These are phyloP conservation scores for Atalantia buxifolia DNA, from an alignment of 345 rosid genomes.

Conservation along the genomic window DNA sequence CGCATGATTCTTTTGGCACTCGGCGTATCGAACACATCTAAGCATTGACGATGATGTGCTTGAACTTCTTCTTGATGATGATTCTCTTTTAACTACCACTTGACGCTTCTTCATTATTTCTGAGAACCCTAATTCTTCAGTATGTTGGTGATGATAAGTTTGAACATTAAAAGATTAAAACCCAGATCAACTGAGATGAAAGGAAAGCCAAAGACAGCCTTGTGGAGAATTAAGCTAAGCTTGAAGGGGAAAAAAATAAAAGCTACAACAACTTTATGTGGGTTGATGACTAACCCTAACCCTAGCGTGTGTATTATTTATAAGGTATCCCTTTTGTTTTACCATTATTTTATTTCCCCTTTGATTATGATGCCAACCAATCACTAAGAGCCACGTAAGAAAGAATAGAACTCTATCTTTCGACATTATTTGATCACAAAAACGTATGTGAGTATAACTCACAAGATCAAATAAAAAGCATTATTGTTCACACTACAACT, in stretches of 20 bases:
- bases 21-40: slow-evolving; percentile 41
- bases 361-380: slow-evolving; percentile 31
- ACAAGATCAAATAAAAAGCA: neutral
- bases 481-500: neutral
- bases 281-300: slow-evolving; percentile 55
- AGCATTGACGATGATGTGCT: slow-evolving; percentile 35
- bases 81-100: slow-evolving; percentile 33
- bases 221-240: slow-evolving; percentile 5
- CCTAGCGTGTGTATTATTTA: slow-evolving; percentile 44
- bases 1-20: slow-evolving; percentile 83
- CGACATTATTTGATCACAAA: neutral
- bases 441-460: neutral
- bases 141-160: neutral
- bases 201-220: slow-evolving; percentile 6
- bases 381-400: slow-evolving; percentile 21
- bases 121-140: slow-evolving; percentile 27
- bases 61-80: slow-evolving; percentile 25
- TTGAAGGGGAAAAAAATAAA: neutral
- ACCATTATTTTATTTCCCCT: slow-evolving; percentile 33
- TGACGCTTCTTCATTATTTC: slow-evolving; percentile 50
- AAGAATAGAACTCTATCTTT: neutral
- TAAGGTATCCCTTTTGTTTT: slow-evolving; percentile 27
- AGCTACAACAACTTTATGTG: slow-evolving; percentile 19
- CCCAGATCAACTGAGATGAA: neutral
- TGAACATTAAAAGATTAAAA: slow-evolving; percentile 17